Conservation (phyloP, 495 filamentous ascomycete genomes). For the Neurospora pannonica region DNA sequence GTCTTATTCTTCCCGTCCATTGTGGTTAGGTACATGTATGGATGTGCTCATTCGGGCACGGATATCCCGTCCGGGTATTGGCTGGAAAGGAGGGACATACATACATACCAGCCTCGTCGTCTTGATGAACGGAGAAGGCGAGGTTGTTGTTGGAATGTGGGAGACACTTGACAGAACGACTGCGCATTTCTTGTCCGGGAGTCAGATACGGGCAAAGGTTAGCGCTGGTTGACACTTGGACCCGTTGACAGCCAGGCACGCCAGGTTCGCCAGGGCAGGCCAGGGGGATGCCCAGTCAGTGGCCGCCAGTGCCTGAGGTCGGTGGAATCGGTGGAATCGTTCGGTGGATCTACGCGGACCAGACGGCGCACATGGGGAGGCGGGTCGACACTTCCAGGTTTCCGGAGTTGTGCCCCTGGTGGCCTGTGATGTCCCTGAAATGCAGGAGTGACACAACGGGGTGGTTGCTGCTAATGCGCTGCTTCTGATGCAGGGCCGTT, state of each 20-base stretch:
- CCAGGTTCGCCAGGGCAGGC: background rate
- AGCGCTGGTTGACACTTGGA: background rate
- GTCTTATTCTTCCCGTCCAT: background rate
- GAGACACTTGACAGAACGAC: slow-evolving; percentile 26
- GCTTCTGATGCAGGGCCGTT: background rate
- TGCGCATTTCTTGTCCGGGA: slow-evolving; percentile 28
- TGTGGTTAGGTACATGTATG: background rate
- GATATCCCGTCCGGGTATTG: background rate
- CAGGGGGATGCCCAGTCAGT: background rate
- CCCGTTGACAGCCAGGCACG: background rate
- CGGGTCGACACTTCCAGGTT: background rate
- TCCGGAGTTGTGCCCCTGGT: background rate
- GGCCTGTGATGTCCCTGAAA: background rate
- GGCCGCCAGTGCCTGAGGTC: background rate
- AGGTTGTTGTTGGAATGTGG: slow-evolving; percentile 22
- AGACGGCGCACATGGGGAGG: background rate
- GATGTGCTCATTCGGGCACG: background rate
- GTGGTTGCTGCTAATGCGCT: background rate
- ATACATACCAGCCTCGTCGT: slow-evolving; percentile 26
- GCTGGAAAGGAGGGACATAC: background rate
- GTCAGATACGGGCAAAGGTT: background rate
- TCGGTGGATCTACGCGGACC: background rate
- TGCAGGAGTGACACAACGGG: background rate
- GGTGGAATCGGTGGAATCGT: background rate
- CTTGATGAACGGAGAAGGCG: slow-evolving; percentile 20